These are phyloP conservation scores for Rehmannia glutinosa DNA, from an alignment of 257 asterid genomes.

Conservation along the genomic window DNA sequence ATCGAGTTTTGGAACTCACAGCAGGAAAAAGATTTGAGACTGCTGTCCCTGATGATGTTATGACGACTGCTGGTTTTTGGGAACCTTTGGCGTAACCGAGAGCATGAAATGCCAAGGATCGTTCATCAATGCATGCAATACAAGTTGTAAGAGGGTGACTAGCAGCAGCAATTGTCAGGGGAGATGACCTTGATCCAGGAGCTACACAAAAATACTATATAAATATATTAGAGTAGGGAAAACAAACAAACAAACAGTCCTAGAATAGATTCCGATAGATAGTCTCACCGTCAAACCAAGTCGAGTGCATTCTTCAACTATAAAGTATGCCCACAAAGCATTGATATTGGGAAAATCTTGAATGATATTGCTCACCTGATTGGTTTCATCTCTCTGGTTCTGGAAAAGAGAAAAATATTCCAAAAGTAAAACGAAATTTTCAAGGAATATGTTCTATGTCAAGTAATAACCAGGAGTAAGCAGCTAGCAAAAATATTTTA, in stretches of 20 bases:
- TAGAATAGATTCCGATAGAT: slow-evolving; percentile 13
- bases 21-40: slow-evolving; percentile 97
- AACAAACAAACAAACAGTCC: background rate
- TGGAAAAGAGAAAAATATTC: slow-evolving; percentile 29
- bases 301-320: slow-evolving; percentile 90
- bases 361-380: slow-evolving; percentile 27
- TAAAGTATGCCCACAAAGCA: slow-evolving; percentile 85
- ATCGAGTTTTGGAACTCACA: slow-evolving; percentile 45
- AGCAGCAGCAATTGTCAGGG: slow-evolving; percentile 94
- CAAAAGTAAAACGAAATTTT: no score
- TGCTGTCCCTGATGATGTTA: slow-evolving; percentile 98
- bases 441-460: no score
- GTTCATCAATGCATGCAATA: slow-evolving; percentile 85
- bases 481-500: no score
- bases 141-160: slow-evolving; percentile 87
- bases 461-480: no score
- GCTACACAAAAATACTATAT: slow-evolving; percentile 92
- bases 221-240: slow-evolving; percentile 32
- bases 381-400: slow-evolving; percentile 38
- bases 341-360: slow-evolving; percentile 70
- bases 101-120: slow-evolving; percentile 95
- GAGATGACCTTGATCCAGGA: slow-evolving; percentile 98
- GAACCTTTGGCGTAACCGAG: slow-evolving; percentile 97
- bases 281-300: slow-evolving; percentile 91
- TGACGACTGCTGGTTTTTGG: slow-evolving; percentile 73